These are phyloP conservation scores for Lasiosphaeria ovina DNA, from an alignment of 495 filamentous ascomycete genomes.

Conservation along the genomic window DNA sequence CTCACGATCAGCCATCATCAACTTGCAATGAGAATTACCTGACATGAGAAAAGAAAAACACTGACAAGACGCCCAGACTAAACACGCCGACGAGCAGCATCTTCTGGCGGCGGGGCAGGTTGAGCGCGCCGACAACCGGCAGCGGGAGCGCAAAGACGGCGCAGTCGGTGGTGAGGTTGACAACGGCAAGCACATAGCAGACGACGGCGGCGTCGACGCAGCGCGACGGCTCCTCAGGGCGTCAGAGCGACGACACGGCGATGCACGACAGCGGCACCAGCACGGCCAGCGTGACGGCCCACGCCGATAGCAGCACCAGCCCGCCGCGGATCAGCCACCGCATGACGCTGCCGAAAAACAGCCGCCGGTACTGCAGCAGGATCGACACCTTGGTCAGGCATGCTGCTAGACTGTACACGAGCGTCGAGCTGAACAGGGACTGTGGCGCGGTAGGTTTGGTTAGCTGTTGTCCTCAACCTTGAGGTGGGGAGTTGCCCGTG, in stretches of 20 bases:
- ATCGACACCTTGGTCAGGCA: constrained; percentile 35
- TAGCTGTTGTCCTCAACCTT: background rate
- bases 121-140: constrained; percentile 31
- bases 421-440: constrained; percentile 27
- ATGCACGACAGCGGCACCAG: constrained; percentile 31
- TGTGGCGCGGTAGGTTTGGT: constrained; percentile 26
- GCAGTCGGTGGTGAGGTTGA: constrained; percentile 31
- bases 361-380: constrained; percentile 37
- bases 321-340: constrained; percentile 26
- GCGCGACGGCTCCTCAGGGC: constrained; percentile 20
- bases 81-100: constrained; percentile 45
- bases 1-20: too few relatives aligned
- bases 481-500: background rate
- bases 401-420: constrained; percentile 35
- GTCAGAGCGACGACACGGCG: constrained; percentile 39
- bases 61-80: constrained; percentile 47
- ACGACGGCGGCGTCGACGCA: constrained; percentile 33
- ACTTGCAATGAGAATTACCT: constrained; percentile 26
- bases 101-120: constrained; percentile 44
- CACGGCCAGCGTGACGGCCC: constrained; percentile 31
- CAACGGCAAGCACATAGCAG: constrained; percentile 43
- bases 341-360: constrained; percentile 31
- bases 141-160: constrained; percentile 27
- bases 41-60: background rate
- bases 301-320: constrained; percentile 33